Evolutionary conservation across 2,329 filamentous ascomycete species (phyloP), one percentile per base, ranked within the genome.

Genomic region (Alternaria conjuncta): DNA sequence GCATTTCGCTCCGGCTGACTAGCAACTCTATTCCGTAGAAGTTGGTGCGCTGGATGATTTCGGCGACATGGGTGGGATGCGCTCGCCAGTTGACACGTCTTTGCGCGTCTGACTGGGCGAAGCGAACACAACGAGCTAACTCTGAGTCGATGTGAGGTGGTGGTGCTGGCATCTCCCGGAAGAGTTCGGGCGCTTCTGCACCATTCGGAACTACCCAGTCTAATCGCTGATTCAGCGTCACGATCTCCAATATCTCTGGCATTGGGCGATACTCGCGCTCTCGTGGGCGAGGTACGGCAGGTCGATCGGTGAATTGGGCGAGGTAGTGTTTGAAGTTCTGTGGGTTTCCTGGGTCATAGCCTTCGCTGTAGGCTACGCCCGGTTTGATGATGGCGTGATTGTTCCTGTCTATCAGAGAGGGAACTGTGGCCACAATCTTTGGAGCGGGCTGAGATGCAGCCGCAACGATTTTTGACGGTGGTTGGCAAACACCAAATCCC

Each of bases 61-160:
- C 41, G 9, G 47, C 18, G 5, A 66, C 20, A 36, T 66, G 60
- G 5, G 13, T 32, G 13, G 53, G 51, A 18, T 63, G 61, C 2
- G 58, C 11, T 9, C 51, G 32, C 60, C 60, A 64, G 41, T 57
- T 41, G 1, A 66, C 25, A 2, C 53, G 15, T 12, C 20, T 13
- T 28, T 58, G 53, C 7, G 57, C 45, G 21, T 55, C 25, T 3
- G 54, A 61, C 21, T 56, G 54, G 9, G 64, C 57, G 11, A 60
- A 66, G 11, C 64, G 61, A 23, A 64, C 44, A 44, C 57, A 64
- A 20, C 61, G 61, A 18, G 55, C 41, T 8, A 59, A 25, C n/a
- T 61, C 26, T 3, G 61, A 56, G 18, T 28, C 8, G 10, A 41
- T 49, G 7, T 47, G 18, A 0, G 25, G n/a, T 26, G 49, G 47